Evolutionary conservation across 2,329 filamentous ascomycete species (phyloP).

Genomic region (Zasmidium angulare): DNA sequence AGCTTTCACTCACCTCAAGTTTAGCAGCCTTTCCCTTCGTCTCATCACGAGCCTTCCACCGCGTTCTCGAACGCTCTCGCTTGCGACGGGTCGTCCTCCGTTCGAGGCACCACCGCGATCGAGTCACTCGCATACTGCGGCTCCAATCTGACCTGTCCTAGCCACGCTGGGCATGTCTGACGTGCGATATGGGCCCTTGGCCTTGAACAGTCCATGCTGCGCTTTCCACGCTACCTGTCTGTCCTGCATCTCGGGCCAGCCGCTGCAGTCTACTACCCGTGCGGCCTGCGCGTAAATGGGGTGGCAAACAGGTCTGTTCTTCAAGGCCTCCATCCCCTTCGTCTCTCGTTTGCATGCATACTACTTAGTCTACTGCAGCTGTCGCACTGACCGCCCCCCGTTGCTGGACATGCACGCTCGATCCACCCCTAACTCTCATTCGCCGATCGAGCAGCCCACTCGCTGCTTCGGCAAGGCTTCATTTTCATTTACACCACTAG

Average conservation of each 20-base stretch:
- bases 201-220: neutral
- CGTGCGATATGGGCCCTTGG: neutral
- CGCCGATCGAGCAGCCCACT: constrained; percentile 1
- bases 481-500: constrained; percentile 5
- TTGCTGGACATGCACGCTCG: neutral
- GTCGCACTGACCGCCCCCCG: neutral
- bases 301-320: neutral
- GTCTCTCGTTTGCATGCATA: constrained; percentile 1
- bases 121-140: constrained; percentile 1
- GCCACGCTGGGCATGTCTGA: constrained; percentile 6
- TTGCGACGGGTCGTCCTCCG: neutral
- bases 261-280: neutral
- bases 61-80: constrained; percentile 1
- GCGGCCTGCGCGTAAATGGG: neutral
- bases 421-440: neutral
- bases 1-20: neutral
- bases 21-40: neutral
- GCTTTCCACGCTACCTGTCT: constrained; percentile 5
- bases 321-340: neutral
- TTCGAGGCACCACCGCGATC: neutral
- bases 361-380: neutral
- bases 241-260: neutral
- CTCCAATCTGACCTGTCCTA: constrained; percentile 5
- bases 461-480: neutral
- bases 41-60: neutral